Base-by-base conservation (phyloP, 2,329 filamentous ascomycete species). In the Cercospora sp. region DNA sequence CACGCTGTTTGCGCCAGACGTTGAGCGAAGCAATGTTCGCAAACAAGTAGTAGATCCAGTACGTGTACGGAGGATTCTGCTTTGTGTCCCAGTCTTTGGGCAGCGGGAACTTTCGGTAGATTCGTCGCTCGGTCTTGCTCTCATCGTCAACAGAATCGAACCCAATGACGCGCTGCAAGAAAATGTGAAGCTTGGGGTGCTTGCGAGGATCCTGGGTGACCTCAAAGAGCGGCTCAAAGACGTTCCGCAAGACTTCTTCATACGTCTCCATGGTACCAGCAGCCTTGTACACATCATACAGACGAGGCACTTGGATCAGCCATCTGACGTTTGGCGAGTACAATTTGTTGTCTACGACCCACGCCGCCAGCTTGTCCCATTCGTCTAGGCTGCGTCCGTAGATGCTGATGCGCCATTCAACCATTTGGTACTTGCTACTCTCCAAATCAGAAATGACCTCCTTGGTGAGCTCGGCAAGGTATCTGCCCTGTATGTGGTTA, bases 351-450 rank as follows among this genome's bases (percentile, higher is more conserved):
- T 98, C 94, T 16, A 98, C 89, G 7, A 99, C 93, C 95, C 95
- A 99, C 3, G 91, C 92, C 3, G 95, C 95, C 62, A 99, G 87
- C 78, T 97, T 99, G 77, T 98, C 94, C 95, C 95, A 99, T 79
- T 99, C 95, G 70, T 97, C 90, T 48, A 97, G 86, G 2, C 91
- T 91, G 77, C 93, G 91, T 70, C 95, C 95, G 76, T 99, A 99
- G 71, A 99, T 93, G 26, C 94, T 97, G 73, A 99, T 97, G 53
- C 95, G 93, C 94, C 96, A 99, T 82, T 99, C 95, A 1, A 95
- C 95, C 91, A 99, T 97, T 79, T 99, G 95, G 77, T 99, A 99
- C 79, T 99, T 99, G 87, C 94, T 97, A 60, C 94, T 97, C 80
- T 99, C 95, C 33, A 99, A 84, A 85, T 99, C 95, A 3, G 93